Evolutionary conservation across 116 monocot genomes (phyloP), one percentile per base, ranked within the genome.

Genomic region (Trichopus zeylanicus): DNA sequence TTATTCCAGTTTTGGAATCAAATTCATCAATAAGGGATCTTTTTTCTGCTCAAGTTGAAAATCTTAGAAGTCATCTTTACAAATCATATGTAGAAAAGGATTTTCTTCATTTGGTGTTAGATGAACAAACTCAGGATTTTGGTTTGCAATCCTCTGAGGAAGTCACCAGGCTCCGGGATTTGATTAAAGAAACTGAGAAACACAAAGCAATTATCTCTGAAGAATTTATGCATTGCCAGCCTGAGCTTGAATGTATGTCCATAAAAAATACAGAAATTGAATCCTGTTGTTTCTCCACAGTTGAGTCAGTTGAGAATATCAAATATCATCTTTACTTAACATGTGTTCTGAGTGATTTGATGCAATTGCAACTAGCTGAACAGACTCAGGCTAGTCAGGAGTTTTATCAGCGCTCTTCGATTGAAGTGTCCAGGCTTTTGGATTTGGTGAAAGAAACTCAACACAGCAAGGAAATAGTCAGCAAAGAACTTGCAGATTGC

Each of bases 51-150:
- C 73, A 48, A 55, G n/a, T 78, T 57, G 98, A 98, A 31, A 57
- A 33, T 67, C 56, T 98, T n/a, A 80, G 29, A 69, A 67, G 39
- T 37, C 82, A 91, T 66, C 78, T 98, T 34, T 98, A 91, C 63
- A 25, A 78, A 62, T 61, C 79, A 61, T 73, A 6, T 66, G 12
- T 98, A 25, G 64, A 49, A 29, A 85, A 78, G 53, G 76, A 83
- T 74, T 61, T 80, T 80, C 61, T 88, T 28, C 67, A 78, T 60
- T 39, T 85, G 59, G 79, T 80, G 25, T 67, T 88, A 29, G 67
- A 55, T 69, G 87, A 82, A 26, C 69, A 79, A 31, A 52, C 54
- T 9, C 60, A 60, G 27, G 31, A 79, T 10, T 18, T 54, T 27
- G 59, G 62, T 60, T 62, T 19, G 18, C 59, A 59, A 21, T 87